These are phyloP conservation scores for Cavenderia fasciculata DNA, from an alignment of 78 protist species.

Conservation along the genomic window DNA sequence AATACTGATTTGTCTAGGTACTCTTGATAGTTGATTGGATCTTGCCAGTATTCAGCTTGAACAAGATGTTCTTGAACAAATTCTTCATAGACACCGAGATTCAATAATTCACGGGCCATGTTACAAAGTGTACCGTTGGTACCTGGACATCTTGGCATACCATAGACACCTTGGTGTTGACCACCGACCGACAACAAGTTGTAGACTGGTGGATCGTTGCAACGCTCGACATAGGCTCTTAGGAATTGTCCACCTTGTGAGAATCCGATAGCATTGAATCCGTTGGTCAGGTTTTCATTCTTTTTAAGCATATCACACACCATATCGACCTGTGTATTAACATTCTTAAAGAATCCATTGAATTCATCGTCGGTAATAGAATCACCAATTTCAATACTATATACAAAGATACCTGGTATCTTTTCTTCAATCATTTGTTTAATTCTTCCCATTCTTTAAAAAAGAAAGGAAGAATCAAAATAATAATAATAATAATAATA, in stretches of 20 bases:
- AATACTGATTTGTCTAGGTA: conserved; percentile 60
- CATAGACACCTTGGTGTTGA: conserved; percentile 89
- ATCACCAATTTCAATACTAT: conserved; percentile 60
- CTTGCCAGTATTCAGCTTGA: conserved; percentile 88
- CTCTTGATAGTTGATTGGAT: neutral
- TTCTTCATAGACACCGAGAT: conserved; percentile 64
- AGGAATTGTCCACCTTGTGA: conserved; percentile 87
- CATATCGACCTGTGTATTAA: conserved; percentile 73
- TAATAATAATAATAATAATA: neutral
- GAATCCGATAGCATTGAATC: conserved; percentile 89
- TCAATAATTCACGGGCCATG: conserved; percentile 5
- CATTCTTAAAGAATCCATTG: conserved; percentile 76
- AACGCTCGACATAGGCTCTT: conserved; percentile 81
- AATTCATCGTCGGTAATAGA: conserved; percentile 30
- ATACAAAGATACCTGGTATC: conserved; percentile 75
- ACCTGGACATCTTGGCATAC: conserved; percentile 41
- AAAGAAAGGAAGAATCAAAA: neutral
- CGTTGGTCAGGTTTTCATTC: conserved; percentile 60
- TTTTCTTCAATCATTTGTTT: conserved; percentile 51
- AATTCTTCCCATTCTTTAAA: conserved; percentile 70
- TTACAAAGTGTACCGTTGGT: conserved; percentile 40
- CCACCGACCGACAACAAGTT: conserved; percentile 87
- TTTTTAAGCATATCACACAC: conserved; percentile 24
- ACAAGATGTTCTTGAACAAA: conserved; percentile 70
- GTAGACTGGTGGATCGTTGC: conserved; percentile 80